These are phyloP conservation scores for Aspergillus chevalieri DNA, from an alignment of 2,329 filamentous ascomycete genomes.

Conservation along the genomic window DNA sequence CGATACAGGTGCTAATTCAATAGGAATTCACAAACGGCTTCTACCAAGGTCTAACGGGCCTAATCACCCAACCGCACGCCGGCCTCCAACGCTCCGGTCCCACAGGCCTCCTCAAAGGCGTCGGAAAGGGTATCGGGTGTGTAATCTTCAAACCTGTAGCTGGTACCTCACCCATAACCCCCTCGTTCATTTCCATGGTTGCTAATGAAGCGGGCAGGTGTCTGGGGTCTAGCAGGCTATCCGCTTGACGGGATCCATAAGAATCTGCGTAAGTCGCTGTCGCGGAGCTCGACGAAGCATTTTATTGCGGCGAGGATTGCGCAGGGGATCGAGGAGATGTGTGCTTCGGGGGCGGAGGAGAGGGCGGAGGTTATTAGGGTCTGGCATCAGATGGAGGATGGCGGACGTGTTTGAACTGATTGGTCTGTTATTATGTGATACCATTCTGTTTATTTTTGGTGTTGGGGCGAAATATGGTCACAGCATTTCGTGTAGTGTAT, in stretches of 20 bases:
- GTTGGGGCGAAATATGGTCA: too few species aligned
- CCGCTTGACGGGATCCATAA: conserved; percentile 27
- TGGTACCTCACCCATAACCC: conserved; percentile 43
- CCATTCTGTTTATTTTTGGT: background rate
- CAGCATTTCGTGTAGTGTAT: too few species aligned
- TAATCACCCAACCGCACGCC: conserved; percentile 69
- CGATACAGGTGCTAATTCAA: background rate
- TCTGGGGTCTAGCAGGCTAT: conserved; percentile 27
- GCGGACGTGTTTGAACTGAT: background rate
- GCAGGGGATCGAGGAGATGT: conserved; percentile 25
- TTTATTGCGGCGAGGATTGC: conserved; percentile 21
- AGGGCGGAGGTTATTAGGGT: conserved; percentile 14
- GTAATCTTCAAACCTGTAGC: conserved; percentile 75
- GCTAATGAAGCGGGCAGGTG: conserved; percentile 8
- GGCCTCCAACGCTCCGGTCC: conserved; percentile 61
- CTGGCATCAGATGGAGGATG: conserved; percentile 9
- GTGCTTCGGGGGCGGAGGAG: conserved; percentile 14
- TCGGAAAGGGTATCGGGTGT: conserved; percentile 78
- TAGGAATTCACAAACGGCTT: conserved; percentile 68
- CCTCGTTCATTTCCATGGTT: background rate
- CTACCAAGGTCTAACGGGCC: conserved; percentile 73
- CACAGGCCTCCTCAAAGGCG: conserved; percentile 66
- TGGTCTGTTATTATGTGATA: background rate
- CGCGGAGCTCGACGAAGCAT: conserved; percentile 19
- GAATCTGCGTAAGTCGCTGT: conserved; percentile 22